Evolutionary conservation across 2,329 filamentous ascomycete genomes (phyloP).

Genomic region (Colletotrichum chrysophilum): DNA sequence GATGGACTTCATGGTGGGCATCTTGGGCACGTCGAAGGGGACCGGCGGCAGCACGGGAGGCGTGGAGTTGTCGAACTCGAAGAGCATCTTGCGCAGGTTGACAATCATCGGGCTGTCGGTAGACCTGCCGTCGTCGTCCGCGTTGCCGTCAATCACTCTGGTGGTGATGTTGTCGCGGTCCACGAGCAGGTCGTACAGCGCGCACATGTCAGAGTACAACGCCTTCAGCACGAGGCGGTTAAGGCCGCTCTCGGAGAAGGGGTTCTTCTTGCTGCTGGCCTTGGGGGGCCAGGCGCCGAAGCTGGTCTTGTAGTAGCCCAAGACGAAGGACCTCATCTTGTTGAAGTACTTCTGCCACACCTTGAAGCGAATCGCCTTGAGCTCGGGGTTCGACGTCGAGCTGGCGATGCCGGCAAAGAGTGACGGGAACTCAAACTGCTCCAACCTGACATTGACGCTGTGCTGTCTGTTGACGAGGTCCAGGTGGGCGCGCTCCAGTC

Average conservation of each 20-base stretch:
- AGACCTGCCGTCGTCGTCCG: slow-evolving; percentile 46
- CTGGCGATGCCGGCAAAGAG: slow-evolving; percentile 88
- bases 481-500: slow-evolving; percentile 82
- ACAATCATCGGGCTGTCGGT: slow-evolving; percentile 66
- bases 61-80: slow-evolving; percentile 87
- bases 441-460: slow-evolving; percentile 74
- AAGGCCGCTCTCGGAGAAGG: slow-evolving; percentile 83
- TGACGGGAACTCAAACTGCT: slow-evolving; percentile 89
- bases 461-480: slow-evolving; percentile 78
- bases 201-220: slow-evolving; percentile 84
- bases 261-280: slow-evolving; percentile 89
- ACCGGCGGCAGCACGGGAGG: slow-evolving; percentile 91
- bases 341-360: slow-evolving; percentile 79
- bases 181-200: slow-evolving; percentile 86
- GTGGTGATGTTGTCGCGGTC: slow-evolving; percentile 81
- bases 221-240: slow-evolving; percentile 84
- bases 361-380: slow-evolving; percentile 82
- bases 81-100: slow-evolving; percentile 79
- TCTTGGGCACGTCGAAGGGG: slow-evolving; percentile 83
- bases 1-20: slow-evolving; percentile 73
- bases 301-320: slow-evolving; percentile 67
- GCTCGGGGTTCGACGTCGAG: slow-evolving; percentile 78
- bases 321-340: slow-evolving; percentile 75
- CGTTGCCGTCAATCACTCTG: slow-evolving; percentile 71
- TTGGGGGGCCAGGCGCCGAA: slow-evolving; percentile 86